Percentiles rank a stretch among this genome's conserved stretches.
Evolutionary conservation across 2,329 filamentous ascomycete species (phyloP).

Genomic region (Fusarium sp.): DNA sequence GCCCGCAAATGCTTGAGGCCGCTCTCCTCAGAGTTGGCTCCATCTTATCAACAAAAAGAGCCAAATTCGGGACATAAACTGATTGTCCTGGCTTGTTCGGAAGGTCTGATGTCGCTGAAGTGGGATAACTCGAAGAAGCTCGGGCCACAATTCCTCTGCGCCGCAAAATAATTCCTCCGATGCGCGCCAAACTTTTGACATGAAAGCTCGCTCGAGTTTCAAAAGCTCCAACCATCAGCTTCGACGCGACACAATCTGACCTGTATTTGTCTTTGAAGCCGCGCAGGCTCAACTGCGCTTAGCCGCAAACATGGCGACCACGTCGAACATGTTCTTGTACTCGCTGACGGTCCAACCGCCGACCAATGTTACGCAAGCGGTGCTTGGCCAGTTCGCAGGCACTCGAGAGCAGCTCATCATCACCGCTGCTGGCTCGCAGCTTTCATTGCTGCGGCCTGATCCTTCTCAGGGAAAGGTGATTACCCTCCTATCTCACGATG

Average conservation of each 20-base stretch:
- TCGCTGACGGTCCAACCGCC: constrained; percentile 95
- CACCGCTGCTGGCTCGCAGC: constrained; percentile 89
- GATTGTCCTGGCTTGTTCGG: constrained; percentile 32
- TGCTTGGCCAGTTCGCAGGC: constrained; percentile 94
- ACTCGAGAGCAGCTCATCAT: constrained; percentile 98
- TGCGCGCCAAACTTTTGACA: constrained; percentile 50
- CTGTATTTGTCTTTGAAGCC: constrained; percentile 53
- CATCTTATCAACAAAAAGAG: constrained; percentile 47
- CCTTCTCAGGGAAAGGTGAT: constrained; percentile 87
- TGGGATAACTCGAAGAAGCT: constrained; percentile 51
- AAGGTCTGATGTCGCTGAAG: constrained; percentile 39
- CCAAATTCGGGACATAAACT: constrained; percentile 19
- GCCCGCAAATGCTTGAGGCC: constrained; percentile 57
- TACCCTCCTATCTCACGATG: constrained; percentile 89
- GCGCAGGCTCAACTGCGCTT: constrained; percentile 66
- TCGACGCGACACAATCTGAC: constrained; percentile 49
- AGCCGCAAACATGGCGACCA: constrained; percentile 85
- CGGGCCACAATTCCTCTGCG: constrained; percentile 46
- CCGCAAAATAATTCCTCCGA: constrained; percentile 57
- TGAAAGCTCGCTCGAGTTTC: constrained; percentile 48
- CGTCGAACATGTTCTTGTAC: constrained; percentile 98
- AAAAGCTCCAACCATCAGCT: constrained; percentile 43
- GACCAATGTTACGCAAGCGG: constrained; percentile 88
- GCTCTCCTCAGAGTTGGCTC: constrained; percentile 58
- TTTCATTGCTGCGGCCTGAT: constrained; percentile 89